phyloP scores from a whole-genome alignment of 257 asterid genomes.

The Penstemon barbatus region DNA sequence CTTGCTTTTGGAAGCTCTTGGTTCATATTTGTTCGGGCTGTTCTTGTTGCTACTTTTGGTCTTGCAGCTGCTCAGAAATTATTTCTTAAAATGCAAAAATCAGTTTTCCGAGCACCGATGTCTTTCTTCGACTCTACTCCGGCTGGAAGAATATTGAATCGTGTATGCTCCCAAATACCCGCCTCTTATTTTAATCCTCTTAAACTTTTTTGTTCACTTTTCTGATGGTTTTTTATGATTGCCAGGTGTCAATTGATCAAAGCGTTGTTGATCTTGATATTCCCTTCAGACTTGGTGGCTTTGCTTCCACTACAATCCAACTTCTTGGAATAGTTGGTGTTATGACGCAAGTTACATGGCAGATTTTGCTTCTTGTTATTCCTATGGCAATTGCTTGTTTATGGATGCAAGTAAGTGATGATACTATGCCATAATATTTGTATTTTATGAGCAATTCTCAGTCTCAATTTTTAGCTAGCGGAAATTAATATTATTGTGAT shows the following conservation, averaged over 20 bases:
- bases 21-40: slow-evolving; percentile 89
- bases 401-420: slow-evolving; percentile 94
- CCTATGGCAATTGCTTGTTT: slow-evolving; percentile 99
- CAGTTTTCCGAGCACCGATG: slow-evolving; percentile 89
- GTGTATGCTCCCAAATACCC: slow-evolving; percentile 50
- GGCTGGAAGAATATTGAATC: slow-evolving; percentile 90
- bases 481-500: no score
- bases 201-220: slow-evolving; percentile 22
- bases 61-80: slow-evolving; percentile 93
- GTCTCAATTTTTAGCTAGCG: no score
- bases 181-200: slow-evolving; percentile 3
- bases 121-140: slow-evolving; percentile 98
- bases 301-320: slow-evolving; percentile 99
- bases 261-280: slow-evolving; percentile 99
- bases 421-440: slow-evolving; percentile 3
- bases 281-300: slow-evolving; percentile 99
- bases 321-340: slow-evolving; percentile 95
- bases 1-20: slow-evolving; percentile 98
- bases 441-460: not conserved
- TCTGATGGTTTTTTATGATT: slow-evolving; percentile 37
- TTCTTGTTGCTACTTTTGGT: slow-evolving; percentile 95
- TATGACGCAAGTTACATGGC: slow-evolving; percentile 98
- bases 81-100: slow-evolving; percentile 74
- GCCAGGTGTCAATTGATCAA: slow-evolving; percentile 95
- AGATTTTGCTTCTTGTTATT: slow-evolving; percentile 83